Evolutionary conservation across 2,329 filamentous ascomycete genomes (phyloP).

Genomic region (Cladophialophora psammophila): DNA sequence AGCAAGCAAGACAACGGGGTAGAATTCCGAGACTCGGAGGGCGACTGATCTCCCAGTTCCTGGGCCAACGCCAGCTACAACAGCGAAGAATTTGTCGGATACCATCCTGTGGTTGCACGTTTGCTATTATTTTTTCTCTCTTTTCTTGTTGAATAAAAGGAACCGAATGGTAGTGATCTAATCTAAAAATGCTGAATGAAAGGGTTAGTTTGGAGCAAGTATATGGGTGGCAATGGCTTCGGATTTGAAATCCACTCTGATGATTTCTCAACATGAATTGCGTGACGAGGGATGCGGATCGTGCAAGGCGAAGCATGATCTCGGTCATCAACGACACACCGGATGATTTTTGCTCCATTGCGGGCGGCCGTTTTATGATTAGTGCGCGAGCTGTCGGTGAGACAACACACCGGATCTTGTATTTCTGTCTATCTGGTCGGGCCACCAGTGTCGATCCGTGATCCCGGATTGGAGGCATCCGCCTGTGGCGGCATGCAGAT

Average conservation of each 20-base stretch:
- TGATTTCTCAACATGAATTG: not conserved
- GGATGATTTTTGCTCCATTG: not conserved
- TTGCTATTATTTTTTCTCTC: not conserved
- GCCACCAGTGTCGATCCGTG: no score
- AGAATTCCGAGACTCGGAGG: conserved; percentile 67
- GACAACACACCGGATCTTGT: no score
- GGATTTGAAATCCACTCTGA: not conserved
- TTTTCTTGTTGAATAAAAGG: not conserved
- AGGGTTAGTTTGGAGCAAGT: not conserved
- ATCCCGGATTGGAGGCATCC: no score
- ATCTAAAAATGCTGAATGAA: not conserved
- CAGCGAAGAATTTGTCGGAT: conserved; percentile 44
- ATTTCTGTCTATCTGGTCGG: no score
- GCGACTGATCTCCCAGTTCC: conserved; percentile 53
- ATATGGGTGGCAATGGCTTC: not conserved
- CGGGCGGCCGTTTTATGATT: not conserved
- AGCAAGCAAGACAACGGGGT: conserved; percentile 78
- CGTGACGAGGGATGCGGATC: not conserved
- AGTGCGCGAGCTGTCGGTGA: not conserved
- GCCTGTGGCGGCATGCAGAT: no score
- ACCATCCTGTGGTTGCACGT: conserved; percentile 1
- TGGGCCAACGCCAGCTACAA: conserved; percentile 55
- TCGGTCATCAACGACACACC: not conserved
- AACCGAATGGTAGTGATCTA: not conserved
- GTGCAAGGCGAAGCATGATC: not conserved